phyloP scores from a whole-genome alignment of 2,329 filamentous ascomycete genomes.

The Emergomyces pasteurianus region DNA sequence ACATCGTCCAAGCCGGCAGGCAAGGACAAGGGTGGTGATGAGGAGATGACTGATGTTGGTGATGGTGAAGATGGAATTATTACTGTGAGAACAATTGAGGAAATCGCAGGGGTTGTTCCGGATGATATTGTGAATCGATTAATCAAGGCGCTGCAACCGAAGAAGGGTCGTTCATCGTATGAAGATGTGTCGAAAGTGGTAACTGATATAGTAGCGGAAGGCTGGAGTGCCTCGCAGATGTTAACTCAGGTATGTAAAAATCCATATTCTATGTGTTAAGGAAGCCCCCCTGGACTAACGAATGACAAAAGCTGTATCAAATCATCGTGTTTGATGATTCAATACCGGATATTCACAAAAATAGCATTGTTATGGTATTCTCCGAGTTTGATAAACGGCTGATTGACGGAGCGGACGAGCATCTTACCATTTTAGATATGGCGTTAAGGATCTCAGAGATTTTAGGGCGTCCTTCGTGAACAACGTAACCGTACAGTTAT shows the following conservation, averaged over 20 bases:
- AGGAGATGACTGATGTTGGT: constrained; percentile 43
- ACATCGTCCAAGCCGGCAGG: constrained; percentile 30
- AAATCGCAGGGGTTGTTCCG: constrained; percentile 93
- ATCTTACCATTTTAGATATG: constrained; percentile 79
- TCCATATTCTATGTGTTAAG: not conserved
- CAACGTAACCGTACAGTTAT: not conserved
- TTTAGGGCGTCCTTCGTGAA: constrained; percentile 31
- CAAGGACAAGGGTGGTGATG: constrained; percentile 41
- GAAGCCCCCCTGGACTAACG: constrained; percentile 5
- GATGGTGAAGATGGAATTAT: constrained; percentile 39
- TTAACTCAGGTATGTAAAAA: constrained; percentile 54
- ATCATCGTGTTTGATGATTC: constrained; percentile 71
- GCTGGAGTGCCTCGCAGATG: constrained; percentile 89
- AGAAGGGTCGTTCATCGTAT: constrained; percentile 53
- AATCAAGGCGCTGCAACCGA: constrained; percentile 63
- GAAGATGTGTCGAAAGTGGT: constrained; percentile 65
- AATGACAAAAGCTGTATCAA: constrained; percentile 56
- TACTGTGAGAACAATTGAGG: constrained; percentile 71
- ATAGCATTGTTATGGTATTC: constrained; percentile 76
- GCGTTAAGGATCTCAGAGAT: constrained; percentile 69
- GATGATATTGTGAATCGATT: constrained; percentile 58
- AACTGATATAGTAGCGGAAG: constrained; percentile 85
- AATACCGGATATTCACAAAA: constrained; percentile 76
- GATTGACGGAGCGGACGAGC: constrained; percentile 90
- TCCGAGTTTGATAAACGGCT: constrained; percentile 90